Conservation (phyloP, 2,329 filamentous ascomycete species). For the Hypoxylon rubiginosum region DNA sequence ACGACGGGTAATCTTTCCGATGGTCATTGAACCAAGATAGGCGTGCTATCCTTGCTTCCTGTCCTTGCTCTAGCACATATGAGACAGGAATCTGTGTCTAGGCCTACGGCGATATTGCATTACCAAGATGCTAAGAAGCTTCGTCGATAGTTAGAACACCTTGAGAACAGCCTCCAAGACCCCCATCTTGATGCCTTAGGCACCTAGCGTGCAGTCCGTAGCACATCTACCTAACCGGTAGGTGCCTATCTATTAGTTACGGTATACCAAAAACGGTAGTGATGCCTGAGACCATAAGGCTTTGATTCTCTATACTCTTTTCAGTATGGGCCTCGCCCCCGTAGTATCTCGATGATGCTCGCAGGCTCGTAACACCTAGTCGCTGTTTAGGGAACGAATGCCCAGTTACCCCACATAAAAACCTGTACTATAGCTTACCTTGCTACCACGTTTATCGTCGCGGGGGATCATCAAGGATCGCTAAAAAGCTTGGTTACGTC, state of each 20-base stretch:
- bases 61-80: not conserved
- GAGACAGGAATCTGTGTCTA: slow-evolving; percentile 1
- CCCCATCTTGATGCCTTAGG: not conserved
- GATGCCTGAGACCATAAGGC: not conserved
- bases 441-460: slow-evolving; percentile 15
- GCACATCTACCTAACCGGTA: not conserved
- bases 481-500: slow-evolving; percentile 7
- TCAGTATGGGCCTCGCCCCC: not conserved
- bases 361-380: too few relatives aligned
- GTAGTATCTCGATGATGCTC: not conserved
- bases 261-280: not conserved
- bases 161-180: slow-evolving; percentile 2
- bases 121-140: not conserved
- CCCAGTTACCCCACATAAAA: slow-evolving; percentile 9
- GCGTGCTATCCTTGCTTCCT: too few relatives aligned
- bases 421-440: slow-evolving; percentile 14
- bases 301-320: not conserved
- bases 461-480: slow-evolving; percentile 25
- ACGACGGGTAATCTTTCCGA: slow-evolving; percentile 3
- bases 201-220: not conserved
- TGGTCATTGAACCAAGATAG: not conserved
- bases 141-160: slow-evolving; percentile 11
- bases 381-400: not conserved
- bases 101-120: not conserved
- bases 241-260: not conserved